Base-by-base conservation (phyloP, 2,329 filamentous ascomycete species). In the Paracamarosporium sp. region DNA sequence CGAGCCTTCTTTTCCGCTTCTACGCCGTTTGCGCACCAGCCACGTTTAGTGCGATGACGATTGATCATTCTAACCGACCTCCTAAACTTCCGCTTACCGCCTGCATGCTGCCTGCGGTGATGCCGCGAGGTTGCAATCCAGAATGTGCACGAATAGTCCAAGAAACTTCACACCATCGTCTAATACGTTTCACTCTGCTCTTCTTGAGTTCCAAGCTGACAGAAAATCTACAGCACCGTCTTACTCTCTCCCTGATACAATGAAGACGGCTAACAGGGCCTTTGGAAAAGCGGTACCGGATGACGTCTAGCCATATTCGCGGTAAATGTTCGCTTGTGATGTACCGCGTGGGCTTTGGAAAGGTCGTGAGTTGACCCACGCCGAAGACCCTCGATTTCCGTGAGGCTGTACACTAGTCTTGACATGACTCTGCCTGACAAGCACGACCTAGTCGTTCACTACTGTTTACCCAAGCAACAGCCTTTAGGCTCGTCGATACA, bases 51-150 rank as follows among this genome's bases (percentile, higher is more conserved):
- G 17, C 43, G 22, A 45, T 47, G 59, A 60, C 61, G 58, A 11
- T 17, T 40, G 22, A 67, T 68, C 61, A 66, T 67, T 60, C 64
- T 46, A 46, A 57, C 30, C 33, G 50, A 38, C 44, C 45, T 45
- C 38, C 27, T 24, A n/a, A 51, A 30, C 20, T 24, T 43, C 41
- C 15, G 51, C 48, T 51, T 41, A 17, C 27, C 35, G n/a, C 28
- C 28, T 6, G 4, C 45, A 36, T 7, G 15, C 30, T 31, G n/a
- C 30, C n/a, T 22, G 36, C 12, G 6, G 17, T 40, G 17, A 8
- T n/a, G 36, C 6, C 36, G 22, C 36, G 17, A 17, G n/a, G 22
- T 17, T 20, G 36, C 20, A 11, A 20, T 40, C 5, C 17, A 3
- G 5, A 40, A 22, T 9, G 36, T 17, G 36, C 36, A 40, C 17